A percentile compares a stretch with the other conserved stretches of the same genome.
Evolutionary conservation across 2,329 filamentous ascomycete species (phyloP).

Genomic region (Claviceps purpurea): DNA sequence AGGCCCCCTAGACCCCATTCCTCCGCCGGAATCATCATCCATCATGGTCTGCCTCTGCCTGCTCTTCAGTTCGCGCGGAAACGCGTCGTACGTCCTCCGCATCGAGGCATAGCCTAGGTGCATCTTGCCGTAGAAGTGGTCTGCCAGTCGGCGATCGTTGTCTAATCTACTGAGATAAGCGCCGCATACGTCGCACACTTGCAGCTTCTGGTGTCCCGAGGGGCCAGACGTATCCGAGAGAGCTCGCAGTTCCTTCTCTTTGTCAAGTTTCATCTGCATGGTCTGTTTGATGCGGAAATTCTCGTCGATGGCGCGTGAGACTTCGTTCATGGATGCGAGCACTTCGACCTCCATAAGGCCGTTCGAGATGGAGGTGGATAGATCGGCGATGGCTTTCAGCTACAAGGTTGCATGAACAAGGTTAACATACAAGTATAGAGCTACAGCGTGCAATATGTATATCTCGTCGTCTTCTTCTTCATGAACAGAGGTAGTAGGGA

Average conservation of each 20-base stretch:
- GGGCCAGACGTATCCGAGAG: constrained; percentile 87
- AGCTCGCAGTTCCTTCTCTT: constrained; percentile 78
- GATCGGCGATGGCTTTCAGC: constrained; percentile 74
- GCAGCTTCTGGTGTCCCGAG: constrained; percentile 90
- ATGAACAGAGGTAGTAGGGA: background rate
- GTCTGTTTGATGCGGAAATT: constrained; percentile 74
- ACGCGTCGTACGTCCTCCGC: constrained; percentile 81
- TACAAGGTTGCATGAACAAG: constrained; percentile 6
- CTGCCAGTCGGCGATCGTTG: constrained; percentile 84
- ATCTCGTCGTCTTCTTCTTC: too few relatives aligned
- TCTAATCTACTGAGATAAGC: constrained; percentile 86
- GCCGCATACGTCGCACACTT: constrained; percentile 96
- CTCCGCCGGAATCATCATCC: constrained; percentile 27
- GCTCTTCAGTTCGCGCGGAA: constrained; percentile 76
- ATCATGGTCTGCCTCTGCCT: constrained; percentile 40
- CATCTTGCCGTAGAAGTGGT: constrained; percentile 99
- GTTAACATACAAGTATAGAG: background rate
- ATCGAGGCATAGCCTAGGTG: constrained; percentile 96
- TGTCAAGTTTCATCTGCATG: constrained; percentile 67
- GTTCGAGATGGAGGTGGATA: constrained; percentile 63
- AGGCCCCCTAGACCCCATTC: constrained; percentile 29
- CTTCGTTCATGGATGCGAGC: constrained; percentile 67
- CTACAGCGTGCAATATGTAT: too few relatives aligned
- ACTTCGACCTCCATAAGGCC: constrained; percentile 78
- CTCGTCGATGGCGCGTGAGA: constrained; percentile 73